phyloP scores from a whole-genome alignment of 305 asterid species.

The Rubia tinctorum region DNA sequence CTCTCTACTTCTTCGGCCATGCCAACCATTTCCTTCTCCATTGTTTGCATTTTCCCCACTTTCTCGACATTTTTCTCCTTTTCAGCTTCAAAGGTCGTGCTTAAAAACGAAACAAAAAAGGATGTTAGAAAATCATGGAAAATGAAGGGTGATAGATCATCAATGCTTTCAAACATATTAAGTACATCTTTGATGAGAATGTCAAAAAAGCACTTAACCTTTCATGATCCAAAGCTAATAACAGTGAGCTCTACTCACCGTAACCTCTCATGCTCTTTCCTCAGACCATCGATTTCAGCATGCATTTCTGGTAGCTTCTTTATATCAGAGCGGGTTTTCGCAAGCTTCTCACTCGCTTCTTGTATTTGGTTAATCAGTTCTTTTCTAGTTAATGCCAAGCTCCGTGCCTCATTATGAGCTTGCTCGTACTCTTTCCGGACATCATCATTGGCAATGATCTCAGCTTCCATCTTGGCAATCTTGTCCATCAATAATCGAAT shows the following conservation, averaged over 20 bases:
- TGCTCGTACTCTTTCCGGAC: constrained; percentile 49
- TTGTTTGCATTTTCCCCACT: constrained; percentile 57
- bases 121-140: not conserved
- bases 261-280: constrained; percentile 57
- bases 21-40: constrained; percentile 63
- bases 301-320: constrained; percentile 58
- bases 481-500: constrained; percentile 64
- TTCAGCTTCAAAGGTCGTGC: constrained; percentile 64
- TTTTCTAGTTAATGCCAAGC: constrained; percentile 46
- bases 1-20: constrained; percentile 61
- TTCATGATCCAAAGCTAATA: not conserved
- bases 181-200: not conserved
- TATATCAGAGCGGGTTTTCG: constrained; percentile 36
- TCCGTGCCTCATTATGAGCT: constrained; percentile 53
- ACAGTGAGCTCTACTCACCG: constrained; percentile 48
- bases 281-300: constrained; percentile 53
- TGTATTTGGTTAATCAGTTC: constrained; percentile 49
- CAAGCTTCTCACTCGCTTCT: constrained; percentile 55
- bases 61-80: constrained; percentile 57
- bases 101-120: constrained; percentile 13
- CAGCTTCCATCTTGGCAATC: constrained; percentile 61
- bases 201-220: not conserved
- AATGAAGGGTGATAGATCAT: not conserved
- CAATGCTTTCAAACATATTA: not conserved
- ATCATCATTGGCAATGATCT: constrained; percentile 43